Percentiles rank a stretch among this genome's conserved stretches.
These are phyloP conservation scores for Hamamelis virginiana DNA, from an alignment of 164 flowering plant genomes.

Conservation along the genomic window DNA sequence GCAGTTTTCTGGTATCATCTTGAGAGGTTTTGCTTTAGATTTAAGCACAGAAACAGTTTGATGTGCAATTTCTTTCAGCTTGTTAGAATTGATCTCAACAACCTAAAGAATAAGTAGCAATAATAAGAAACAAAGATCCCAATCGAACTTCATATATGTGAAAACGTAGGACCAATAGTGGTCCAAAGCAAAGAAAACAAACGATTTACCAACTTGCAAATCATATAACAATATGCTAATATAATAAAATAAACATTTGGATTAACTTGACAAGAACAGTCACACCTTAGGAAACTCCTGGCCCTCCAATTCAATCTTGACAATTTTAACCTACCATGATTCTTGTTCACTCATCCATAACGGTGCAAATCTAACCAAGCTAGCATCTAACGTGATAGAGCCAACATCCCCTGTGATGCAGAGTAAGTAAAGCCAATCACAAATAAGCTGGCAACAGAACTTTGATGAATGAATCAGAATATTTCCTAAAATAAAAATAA, in stretches of 20 bases:
- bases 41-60: slow-evolving; percentile 14
- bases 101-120: slow-evolving; percentile 17
- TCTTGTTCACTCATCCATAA: slow-evolving; percentile 26
- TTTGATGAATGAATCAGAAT: too few relatives aligned
- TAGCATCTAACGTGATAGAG: slow-evolving; percentile 20
- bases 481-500: too few relatives aligned
- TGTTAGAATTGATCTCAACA: slow-evolving; percentile 11
- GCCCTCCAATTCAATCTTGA: slow-evolving; percentile 21
- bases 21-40: slow-evolving; percentile 19
- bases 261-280: neutral
- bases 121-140: neutral
- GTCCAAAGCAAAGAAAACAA: neutral
- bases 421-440: neutral
- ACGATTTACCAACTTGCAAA: neutral
- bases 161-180: neutral
- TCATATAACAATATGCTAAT: neutral
- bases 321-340: slow-evolving; percentile 31
- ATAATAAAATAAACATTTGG: neutral
- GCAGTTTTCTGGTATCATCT: slow-evolving; percentile 14
- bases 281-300: slow-evolving; percentile 22
- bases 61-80: slow-evolving; percentile 9
- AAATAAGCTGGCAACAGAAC: too few relatives aligned
- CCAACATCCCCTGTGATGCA: slow-evolving; percentile 26
- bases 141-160: too few relatives aligned
- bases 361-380: slow-evolving; percentile 37